Evolutionary conservation across 192 early-diverging fungal genomes (phyloP), one percentile per base, ranked within the genome.

Genomic region (Lobosporangium transversale): DNA sequence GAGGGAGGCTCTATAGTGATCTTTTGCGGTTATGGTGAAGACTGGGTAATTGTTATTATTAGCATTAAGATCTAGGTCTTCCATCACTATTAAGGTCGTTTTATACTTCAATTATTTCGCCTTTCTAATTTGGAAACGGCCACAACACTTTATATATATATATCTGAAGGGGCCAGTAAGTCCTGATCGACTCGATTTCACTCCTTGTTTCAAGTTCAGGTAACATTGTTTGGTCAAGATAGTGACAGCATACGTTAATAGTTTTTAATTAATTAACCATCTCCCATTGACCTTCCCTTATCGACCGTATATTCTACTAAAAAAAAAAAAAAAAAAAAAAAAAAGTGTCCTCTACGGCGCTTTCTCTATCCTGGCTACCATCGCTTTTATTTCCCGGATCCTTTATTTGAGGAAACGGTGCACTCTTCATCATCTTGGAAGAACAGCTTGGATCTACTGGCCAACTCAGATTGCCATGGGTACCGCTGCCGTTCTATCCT

Each of bases 121-220:
- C n/a, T n/a, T n/a, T n/a, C n/a, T n/a, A n/a, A n/a, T n/a, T n/a
- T n/a, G n/a, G n/a, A n/a, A n/a, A n/a, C n/a, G n/a, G n/a, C n/a
- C n/a, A n/a, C 14, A 14, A 40, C 37, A 7, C 7, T 40, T 7
- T 40, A 40, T 40, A 40, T 40, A 7, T 40, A 14, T 49, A 6
- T 49, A 6, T 49, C n/a, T 47, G 3, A n/a, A 71, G 69, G 69
- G 61, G 11, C 69, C 69, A 8, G 5, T 37, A 4, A 63, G 69
- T 32, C 61, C 54, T 11, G 40, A 43, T 51, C 60, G 69, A n/a
- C 45, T 71, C 23, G 69, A 71, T 44, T 31, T 71, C 15, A 58
- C 69, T 2, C 53, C 53, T 0, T 71, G 69, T 55, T 64, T 71
- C 53, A 62, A 71, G 32, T 63, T 55, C 27, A 71, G 69, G 69